phyloP scores from a whole-genome alignment of 108 stramenopile species.

The Conticribra weissflogii region DNA sequence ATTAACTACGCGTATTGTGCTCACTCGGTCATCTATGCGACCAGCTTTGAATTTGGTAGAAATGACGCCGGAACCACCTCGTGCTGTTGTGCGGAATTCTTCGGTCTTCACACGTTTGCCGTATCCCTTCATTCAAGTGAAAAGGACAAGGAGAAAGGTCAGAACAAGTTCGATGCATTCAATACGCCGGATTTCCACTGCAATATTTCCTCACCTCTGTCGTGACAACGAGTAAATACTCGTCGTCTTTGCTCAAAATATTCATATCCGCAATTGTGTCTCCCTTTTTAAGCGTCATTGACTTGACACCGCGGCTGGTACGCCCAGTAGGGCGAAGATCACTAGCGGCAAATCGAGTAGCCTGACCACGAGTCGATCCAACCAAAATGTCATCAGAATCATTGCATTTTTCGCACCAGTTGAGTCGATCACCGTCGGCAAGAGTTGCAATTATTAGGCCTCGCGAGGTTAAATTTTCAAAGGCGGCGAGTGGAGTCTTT shows the following conservation, averaged over 20 bases:
- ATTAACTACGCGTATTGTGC: constrained; percentile 76
- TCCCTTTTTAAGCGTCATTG: constrained; percentile 86
- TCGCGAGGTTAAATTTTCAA: constrained; percentile 80
- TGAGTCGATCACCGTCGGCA: constrained; percentile 86
- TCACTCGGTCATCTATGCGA: constrained; percentile 63
- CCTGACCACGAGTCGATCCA: constrained; percentile 80
- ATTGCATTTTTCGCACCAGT: constrained; percentile 83
- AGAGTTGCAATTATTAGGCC: constrained; percentile 92
- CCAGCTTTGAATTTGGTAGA: constrained; percentile 90
- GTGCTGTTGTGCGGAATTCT: constrained; percentile 76
- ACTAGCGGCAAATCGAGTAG: constrained; percentile 73
- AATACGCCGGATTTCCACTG: too few relatives aligned
- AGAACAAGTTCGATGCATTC: too few relatives aligned
- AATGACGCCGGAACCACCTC: constrained; percentile 87
- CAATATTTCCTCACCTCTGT: constrained; percentile 18
- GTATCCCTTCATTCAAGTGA: constrained; percentile 64
- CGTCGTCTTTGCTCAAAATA: constrained; percentile 54
- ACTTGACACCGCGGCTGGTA: constrained; percentile 82
- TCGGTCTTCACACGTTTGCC: constrained; percentile 86
- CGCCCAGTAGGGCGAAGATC: constrained; percentile 81
- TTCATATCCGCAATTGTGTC: constrained; percentile 90
- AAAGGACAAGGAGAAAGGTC: too few relatives aligned
- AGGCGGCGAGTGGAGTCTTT: constrained; percentile 91
- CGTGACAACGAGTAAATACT: constrained; percentile 83
- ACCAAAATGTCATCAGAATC: constrained; percentile 87